A percentile compares a stretch with the other conserved stretches of the same genome.
Evolutionary conservation across 768 basidiomycete species (phyloP).

Genomic region (Russula griseocarnosa): DNA sequence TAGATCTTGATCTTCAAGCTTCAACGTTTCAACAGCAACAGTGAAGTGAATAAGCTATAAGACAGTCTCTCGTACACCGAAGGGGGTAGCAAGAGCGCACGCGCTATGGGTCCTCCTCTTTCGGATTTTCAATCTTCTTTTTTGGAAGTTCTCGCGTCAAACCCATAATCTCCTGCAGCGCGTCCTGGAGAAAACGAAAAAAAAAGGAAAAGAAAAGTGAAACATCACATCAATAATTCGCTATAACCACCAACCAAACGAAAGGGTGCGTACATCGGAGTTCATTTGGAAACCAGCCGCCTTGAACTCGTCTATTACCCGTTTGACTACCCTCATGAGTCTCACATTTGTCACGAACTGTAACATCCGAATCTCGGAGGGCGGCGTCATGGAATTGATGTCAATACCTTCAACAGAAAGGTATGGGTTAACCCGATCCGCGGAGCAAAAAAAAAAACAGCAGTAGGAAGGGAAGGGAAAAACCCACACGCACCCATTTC

Average conservation of each 20-base stretch:
- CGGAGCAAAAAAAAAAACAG: not conserved
- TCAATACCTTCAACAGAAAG: conserved; percentile 44
- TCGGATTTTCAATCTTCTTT: not conserved
- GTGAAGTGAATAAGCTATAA: too few species aligned
- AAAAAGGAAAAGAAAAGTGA: not conserved
- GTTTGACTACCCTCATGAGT: conserved; percentile 47
- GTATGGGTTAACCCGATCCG: not conserved
- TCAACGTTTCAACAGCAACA: too few species aligned
- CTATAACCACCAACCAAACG: not conserved
- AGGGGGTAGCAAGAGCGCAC: not conserved
- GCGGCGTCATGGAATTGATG: conserved; percentile 40
- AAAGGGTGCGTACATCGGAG: conserved; percentile 45
- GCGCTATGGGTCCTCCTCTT: conserved; percentile 12
- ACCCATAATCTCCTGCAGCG: conserved; percentile 43
- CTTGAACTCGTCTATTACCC: conserved; percentile 47
- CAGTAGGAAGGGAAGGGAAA: not conserved
- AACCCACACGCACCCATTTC: conserved; percentile 46
- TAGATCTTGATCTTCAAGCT: too few species aligned
- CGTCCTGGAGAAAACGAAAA: conserved; percentile 39
- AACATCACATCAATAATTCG: too few species aligned
- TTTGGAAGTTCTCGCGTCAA: conserved; percentile 29
- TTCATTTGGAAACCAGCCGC: conserved; percentile 58
- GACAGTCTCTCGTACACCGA: too few species aligned
- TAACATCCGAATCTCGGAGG: conserved; percentile 51
- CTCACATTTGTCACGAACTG: conserved; percentile 51